Evolutionary conservation across 345 rosid genomes (phyloP).

Genomic region (Erucastrum elatum): DNA sequence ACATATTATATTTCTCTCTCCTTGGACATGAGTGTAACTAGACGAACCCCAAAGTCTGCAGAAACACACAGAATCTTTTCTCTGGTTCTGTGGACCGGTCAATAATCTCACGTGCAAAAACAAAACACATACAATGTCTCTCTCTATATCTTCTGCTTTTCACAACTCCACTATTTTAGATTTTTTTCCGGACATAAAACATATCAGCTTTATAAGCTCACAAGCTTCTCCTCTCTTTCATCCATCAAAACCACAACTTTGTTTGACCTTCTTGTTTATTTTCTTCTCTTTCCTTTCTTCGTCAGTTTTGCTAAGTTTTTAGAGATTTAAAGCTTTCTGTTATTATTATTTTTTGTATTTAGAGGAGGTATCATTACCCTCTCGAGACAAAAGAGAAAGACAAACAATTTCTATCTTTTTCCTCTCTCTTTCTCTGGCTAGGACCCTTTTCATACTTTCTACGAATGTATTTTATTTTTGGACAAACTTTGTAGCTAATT

Average conservation of each 20-base stretch:
- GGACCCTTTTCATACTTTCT: background rate
- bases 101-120: constrained; percentile 40
- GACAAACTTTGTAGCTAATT: constrained; percentile 1
- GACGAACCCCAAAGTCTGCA: constrained; percentile 43
- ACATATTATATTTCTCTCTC: constrained; percentile 33
- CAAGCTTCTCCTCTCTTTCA: constrained; percentile 32
- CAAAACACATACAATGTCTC: constrained; percentile 17
- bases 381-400: constrained; percentile 42
- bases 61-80: constrained; percentile 43
- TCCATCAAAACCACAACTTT: constrained; percentile 15
- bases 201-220: constrained; percentile 24
- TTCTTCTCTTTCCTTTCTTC: constrained; percentile 18
- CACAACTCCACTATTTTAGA: constrained; percentile 16
- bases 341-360: background rate
- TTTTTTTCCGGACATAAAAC: constrained; percentile 18
- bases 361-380: constrained; percentile 13
- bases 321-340: background rate
- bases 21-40: constrained; percentile 35
- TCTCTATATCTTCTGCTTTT: constrained; percentile 10
- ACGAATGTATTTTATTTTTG: constrained; percentile 9
- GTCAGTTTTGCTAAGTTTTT: background rate
- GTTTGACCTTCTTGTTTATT: constrained; percentile 21
- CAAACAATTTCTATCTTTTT: constrained; percentile 33
- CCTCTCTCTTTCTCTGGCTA: background rate
- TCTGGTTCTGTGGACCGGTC: constrained; percentile 42